phyloP scores from a whole-genome alignment of 257 asterid genomes.

The Petrea volubilis region DNA sequence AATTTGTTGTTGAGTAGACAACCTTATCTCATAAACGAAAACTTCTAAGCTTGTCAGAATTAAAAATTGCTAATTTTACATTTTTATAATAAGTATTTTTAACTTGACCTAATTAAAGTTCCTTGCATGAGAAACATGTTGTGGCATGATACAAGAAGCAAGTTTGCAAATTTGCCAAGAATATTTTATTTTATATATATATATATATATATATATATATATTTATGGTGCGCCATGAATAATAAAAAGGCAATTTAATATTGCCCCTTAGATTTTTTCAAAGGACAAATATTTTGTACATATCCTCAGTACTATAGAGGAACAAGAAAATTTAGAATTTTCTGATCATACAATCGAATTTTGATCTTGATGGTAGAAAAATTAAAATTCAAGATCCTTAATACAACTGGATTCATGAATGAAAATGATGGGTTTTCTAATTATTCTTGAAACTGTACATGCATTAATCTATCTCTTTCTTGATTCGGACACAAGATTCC shows the following conservation, averaged over 20 bases:
- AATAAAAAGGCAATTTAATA: not conserved
- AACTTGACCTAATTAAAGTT: not conserved
- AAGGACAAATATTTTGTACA: conserved; percentile 8
- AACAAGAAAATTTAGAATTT: not conserved
- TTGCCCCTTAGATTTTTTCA: conserved; percentile 21
- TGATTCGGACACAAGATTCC: too few relatives aligned
- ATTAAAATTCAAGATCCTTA: too few relatives aligned
- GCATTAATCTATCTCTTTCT: too few relatives aligned
- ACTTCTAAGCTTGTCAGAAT: not conserved
- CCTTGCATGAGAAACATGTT: conserved; percentile 5
- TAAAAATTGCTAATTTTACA: not conserved
- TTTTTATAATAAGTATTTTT: not conserved
- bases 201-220: too few relatives aligned
- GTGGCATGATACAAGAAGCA: not conserved
- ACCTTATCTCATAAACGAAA: not conserved
- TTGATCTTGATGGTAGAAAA: too few relatives aligned
- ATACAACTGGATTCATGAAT: too few relatives aligned
- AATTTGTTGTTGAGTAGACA: not conserved
- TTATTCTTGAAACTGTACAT: too few relatives aligned
- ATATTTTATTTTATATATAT: too few relatives aligned
- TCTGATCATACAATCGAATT: not conserved
- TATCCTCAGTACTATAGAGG: not conserved
- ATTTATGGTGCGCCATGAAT: not conserved
- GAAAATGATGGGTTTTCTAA: too few relatives aligned
- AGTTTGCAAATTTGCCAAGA: not conserved